Percentiles rank a stretch among this genome's conserved stretches.
Conservation (phyloP, 108 stramenopile species). For the Skeletonema grethae region DNA sequence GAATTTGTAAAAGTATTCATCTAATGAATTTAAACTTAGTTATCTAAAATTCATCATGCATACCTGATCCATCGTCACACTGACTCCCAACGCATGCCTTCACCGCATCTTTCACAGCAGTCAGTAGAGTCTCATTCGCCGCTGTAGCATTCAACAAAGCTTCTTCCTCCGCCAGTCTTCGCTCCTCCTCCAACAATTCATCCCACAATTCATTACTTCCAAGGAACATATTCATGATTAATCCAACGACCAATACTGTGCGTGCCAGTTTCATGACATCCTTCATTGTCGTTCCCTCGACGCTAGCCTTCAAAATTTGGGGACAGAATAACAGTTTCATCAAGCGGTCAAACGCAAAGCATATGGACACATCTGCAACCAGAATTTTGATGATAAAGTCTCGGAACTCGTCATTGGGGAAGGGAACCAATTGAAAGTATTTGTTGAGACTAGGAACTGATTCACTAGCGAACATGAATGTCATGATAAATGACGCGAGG, state of each 20-base stretch:
- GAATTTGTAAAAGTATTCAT: too few relatives aligned
- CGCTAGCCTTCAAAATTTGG: conserved; percentile 84
- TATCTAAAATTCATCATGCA: background rate
- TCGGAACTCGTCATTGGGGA: conserved; percentile 92
- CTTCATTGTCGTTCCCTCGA: conserved; percentile 88
- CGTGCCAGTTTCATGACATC: conserved; percentile 73
- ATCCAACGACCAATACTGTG: conserved; percentile 78
- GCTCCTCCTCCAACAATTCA: conserved; percentile 79
- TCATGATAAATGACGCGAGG: conserved; percentile 85
- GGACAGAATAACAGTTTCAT: conserved; percentile 94
- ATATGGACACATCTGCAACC: conserved; percentile 71
- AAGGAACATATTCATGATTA: conserved; percentile 81
- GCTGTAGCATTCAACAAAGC: conserved; percentile 21
- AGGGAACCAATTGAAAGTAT: conserved; percentile 96
- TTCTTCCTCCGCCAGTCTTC: conserved; percentile 49
- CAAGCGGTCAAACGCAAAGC: conserved; percentile 90
- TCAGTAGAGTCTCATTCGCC: background rate
- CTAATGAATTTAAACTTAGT: background rate
- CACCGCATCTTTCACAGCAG: conserved; percentile 8
- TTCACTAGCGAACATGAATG: conserved; percentile 92
- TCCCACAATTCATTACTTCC: conserved; percentile 84
- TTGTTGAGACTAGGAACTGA: conserved; percentile 92
- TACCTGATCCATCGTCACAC: background rate
- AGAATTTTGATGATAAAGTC: conserved; percentile 87
- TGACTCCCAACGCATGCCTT: background rate